Evolutionary conservation across 345 rosid species (phyloP).

Genomic region (Gossypium bickii): DNA sequence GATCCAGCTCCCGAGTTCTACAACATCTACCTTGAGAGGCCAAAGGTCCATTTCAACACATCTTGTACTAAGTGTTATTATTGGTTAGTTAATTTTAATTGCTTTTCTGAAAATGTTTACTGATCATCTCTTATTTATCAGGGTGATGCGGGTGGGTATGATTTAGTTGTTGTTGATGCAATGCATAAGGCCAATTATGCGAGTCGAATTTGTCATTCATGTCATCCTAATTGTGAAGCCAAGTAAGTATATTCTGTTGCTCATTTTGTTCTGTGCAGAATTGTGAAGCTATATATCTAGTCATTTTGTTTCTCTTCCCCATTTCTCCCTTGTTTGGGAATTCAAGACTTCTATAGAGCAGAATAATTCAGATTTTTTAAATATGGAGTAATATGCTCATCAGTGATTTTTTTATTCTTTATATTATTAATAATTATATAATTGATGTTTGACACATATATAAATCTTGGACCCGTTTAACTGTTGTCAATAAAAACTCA

Average conservation of each 20-base stretch:
- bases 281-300: not conserved
- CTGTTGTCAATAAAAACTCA: not conserved
- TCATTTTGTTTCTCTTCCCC: not conserved
- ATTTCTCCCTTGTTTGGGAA: not conserved
- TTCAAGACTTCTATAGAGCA: not conserved
- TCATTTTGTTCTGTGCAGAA: constrained; percentile 4
- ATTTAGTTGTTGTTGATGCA: constrained; percentile 98
- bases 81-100: constrained; percentile 7
- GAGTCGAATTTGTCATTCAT: constrained; percentile 99
- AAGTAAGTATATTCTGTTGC: constrained; percentile 51
- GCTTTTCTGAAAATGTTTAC: constrained; percentile 21
- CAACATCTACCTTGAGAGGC: constrained; percentile 98
- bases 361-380: not conserved
- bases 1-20: constrained; percentile 99
- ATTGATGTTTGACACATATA: not conserved
- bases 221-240: constrained; percentile 99
- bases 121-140: constrained; percentile 32
- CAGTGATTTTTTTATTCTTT: not conserved
- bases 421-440: not conserved
- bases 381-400: not conserved
- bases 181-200: constrained; percentile 99
- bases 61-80: constrained; percentile 21
- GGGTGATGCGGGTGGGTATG: constrained; percentile 99
- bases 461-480: not conserved
- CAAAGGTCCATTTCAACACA: constrained; percentile 51